Evolutionary conservation across 2,329 filamentous ascomycete species (phyloP).

Genomic region (Microdochium nivale): DNA sequence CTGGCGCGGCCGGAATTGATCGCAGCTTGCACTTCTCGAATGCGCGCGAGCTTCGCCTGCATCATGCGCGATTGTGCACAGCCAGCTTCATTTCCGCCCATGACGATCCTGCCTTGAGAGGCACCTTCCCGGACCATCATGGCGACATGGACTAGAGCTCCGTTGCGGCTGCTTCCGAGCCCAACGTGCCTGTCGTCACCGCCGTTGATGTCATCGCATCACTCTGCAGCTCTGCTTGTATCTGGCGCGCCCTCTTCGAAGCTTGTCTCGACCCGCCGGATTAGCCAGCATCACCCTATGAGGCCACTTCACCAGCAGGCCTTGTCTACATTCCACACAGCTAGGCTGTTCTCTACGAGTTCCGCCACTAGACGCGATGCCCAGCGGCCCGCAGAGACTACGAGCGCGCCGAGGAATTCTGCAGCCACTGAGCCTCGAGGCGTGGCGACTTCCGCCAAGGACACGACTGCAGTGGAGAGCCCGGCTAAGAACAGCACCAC

Average conservation of each 20-base stretch:
- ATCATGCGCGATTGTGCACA: background rate
- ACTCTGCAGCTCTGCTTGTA: background rate
- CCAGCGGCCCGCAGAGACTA: slow-evolving; percentile 4
- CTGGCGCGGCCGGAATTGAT: background rate
- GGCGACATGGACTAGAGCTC: background rate
- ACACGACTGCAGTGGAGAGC: background rate
- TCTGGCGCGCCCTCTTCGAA: background rate
- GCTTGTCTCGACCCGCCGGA: background rate
- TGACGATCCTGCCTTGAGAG: background rate
- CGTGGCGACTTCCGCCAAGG: slow-evolving; percentile 9
- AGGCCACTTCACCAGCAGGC: background rate
- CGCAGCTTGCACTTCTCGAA: background rate
- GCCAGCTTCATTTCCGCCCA: background rate
- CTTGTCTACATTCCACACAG: slow-evolving; percentile 3
- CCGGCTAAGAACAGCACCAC: slow-evolving; percentile 28
- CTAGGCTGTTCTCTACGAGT: slow-evolving; percentile 11
- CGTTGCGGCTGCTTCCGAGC: background rate
- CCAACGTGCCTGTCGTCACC: background rate
- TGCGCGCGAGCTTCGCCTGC: background rate
- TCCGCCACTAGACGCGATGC: slow-evolving; percentile 2
- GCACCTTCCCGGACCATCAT: background rate
- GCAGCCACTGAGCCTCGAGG: slow-evolving; percentile 14
- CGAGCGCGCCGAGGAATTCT: slow-evolving; percentile 4
- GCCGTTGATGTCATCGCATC: background rate
- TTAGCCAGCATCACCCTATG: background rate